Base-by-base conservation (phyloP, 2,329 filamentous ascomycete species). In the Fonsecaea erecta region DNA sequence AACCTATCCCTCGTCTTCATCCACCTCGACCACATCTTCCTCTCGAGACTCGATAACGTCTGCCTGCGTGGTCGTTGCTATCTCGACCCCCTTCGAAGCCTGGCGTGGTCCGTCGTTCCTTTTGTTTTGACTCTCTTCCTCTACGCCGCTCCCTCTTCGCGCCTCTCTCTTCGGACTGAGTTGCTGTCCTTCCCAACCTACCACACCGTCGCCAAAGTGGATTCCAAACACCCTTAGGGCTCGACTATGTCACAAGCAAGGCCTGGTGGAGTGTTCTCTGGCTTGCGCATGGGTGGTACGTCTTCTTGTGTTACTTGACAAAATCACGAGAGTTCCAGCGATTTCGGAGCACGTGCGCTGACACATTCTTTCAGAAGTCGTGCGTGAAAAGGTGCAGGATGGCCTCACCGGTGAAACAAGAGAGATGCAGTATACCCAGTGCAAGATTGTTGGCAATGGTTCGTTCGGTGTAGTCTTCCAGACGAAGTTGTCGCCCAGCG, bases 391-490 rank as follows among this genome's bases (percentile, higher is more conserved):
- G 83, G 95, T 99, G 72, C 95, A 99, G 80, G 95, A 99, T 85
- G 95, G 95, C 77, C 84, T 97, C 72, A 99, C 95, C 14, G 95
- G 95, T 74, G 95, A 99, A 79, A 96, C 93, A 74, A 90, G 92
- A 79, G 95, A 99, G 75, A 88, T 99, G 81, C 92, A 96, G 78
- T 99, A 99, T 80, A 98, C 95, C 63, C 95, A 98, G 78, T 98
- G 94, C 85, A 99, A 99, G 83, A 98, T 99, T 75, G 95, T 99
- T 55, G 95, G 95, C 78, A 99, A 99, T 82, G 95, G 95, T 72
- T 98, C 94, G 37, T 99, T 99, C 74, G 95, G 95, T 71, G 94
- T 99, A 57, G 95, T 99, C 71, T 99, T 99, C 80, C 95, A 99
- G 83, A 99, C 95, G 64, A 98, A 98, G 83, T 86, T 99, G 74